Conservation (phyloP, 306 rosid species). For the Vigna unguiculata region DNA sequence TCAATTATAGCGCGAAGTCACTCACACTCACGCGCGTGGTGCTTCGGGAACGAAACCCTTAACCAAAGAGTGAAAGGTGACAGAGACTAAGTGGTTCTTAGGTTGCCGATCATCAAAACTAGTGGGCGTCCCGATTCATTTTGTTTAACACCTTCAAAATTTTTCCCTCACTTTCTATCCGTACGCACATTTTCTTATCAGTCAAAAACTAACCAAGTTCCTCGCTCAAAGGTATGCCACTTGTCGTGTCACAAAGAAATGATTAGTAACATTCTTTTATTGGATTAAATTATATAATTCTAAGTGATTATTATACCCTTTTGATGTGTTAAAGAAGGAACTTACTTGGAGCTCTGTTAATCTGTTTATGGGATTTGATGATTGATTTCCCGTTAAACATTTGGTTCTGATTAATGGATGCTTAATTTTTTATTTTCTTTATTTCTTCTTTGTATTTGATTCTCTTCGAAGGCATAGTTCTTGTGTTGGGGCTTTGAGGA, state of each 20-base stretch:
- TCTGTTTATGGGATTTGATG: conserved; percentile 23
- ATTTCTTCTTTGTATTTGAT: background rate
- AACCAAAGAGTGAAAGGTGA: conserved; percentile 21
- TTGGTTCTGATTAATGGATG: conserved; percentile 35
- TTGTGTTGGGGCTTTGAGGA: conserved; percentile 30
- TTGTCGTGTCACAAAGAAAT: background rate
- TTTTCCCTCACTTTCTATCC: conserved; percentile 48
- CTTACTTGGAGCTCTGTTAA: conserved; percentile 7
- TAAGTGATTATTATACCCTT: conserved; percentile 9
- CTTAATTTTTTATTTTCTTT: background rate
- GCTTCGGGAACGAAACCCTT: background rate
- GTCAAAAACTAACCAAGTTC: conserved; percentile 30
- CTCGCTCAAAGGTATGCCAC: conserved; percentile 27
- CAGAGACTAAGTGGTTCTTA: conserved; percentile 17
- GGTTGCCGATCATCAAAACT: conserved; percentile 52
- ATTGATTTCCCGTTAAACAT: conserved; percentile 6
- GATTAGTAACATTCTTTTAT: conserved; percentile 4
- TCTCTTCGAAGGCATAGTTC: conserved; percentile 22
- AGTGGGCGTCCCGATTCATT: conserved; percentile 59
- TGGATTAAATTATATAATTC: conserved; percentile 16
- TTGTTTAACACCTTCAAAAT: conserved; percentile 43
- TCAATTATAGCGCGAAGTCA: background rate
- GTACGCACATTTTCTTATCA: conserved; percentile 2
- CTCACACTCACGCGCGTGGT: background rate
- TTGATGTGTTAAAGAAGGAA: conserved; percentile 9